Conservation (phyloP, 257 asterid genomes). For the Osmanthus fragrans region DNA sequence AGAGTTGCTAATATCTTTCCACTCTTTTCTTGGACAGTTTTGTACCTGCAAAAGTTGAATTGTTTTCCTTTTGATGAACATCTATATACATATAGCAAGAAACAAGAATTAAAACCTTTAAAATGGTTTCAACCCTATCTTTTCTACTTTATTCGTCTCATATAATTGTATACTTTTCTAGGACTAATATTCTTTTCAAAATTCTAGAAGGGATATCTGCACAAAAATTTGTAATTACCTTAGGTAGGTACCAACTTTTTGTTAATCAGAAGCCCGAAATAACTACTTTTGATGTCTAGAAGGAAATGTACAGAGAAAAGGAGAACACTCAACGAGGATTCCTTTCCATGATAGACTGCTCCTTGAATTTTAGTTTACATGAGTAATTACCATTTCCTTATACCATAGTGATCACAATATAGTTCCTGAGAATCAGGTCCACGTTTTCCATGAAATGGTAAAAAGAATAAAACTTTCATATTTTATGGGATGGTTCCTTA, state of each 20-base stretch:
- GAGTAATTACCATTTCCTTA: constrained; percentile 75
- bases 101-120: too few relatives aligned
- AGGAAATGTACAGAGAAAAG: not conserved
- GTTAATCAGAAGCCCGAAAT: not conserved
- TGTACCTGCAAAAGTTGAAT: constrained; percentile 64
- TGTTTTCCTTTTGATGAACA: not conserved
- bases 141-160: not conserved
- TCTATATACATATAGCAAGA: too few relatives aligned
- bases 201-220: not conserved
- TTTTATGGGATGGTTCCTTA: constrained; percentile 51
- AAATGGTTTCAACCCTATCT: too few relatives aligned
- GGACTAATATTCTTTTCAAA: not conserved
- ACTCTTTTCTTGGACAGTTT: constrained; percentile 66
- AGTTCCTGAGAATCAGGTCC: constrained; percentile 81
- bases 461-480: not conserved
- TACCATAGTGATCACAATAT: constrained; percentile 92
- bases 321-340: constrained; percentile 88
- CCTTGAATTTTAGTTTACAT: too few relatives aligned
- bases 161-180: not conserved
- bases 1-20: constrained; percentile 83
- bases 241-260: not conserved
- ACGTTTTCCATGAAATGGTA: constrained; percentile 5
- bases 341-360: constrained; percentile 61
- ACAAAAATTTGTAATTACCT: not conserved
- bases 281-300: not conserved